These are phyloP conservation scores for Bipolaris gigantea DNA, from an alignment of 2,329 filamentous ascomycete species.

Conservation along the genomic window DNA sequence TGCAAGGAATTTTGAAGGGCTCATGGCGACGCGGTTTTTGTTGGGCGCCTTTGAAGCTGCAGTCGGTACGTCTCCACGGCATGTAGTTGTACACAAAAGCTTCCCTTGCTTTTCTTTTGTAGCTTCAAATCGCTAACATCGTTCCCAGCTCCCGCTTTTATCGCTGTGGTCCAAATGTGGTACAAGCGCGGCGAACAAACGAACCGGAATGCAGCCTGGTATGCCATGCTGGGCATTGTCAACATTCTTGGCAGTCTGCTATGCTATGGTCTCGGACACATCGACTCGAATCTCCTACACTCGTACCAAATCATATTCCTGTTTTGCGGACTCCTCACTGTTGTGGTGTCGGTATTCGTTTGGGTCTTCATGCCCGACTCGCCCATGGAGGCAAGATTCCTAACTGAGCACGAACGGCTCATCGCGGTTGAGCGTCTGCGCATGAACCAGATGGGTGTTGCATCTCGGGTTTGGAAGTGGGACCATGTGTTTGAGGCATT, in stretches of 20 bases:
- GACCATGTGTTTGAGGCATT: slow-evolving; percentile 58
- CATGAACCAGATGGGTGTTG: slow-evolving; percentile 49
- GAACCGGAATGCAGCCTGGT: slow-evolving; percentile 60
- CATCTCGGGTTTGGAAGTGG: slow-evolving; percentile 54
- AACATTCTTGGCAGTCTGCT: slow-evolving; percentile 59
- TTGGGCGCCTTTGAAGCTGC: slow-evolving; percentile 71
- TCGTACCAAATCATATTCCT: slow-evolving; percentile 44
- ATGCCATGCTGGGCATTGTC: slow-evolving; percentile 63
- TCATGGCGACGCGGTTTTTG: slow-evolving; percentile 65
- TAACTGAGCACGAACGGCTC: slow-evolving; percentile 59
- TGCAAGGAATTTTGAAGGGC: slow-evolving; percentile 60
- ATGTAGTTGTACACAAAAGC: no score
- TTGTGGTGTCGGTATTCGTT: slow-evolving; percentile 55
- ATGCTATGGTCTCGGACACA: slow-evolving; percentile 62
- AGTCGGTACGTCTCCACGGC: slow-evolving; percentile 33
- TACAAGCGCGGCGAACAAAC: slow-evolving; percentile 63
- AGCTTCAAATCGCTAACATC: neutral
- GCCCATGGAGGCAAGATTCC: slow-evolving; percentile 61
- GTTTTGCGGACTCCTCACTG: slow-evolving; percentile 50
- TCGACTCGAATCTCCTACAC: slow-evolving; percentile 51
- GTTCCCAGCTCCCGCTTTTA: slow-evolving; percentile 35
- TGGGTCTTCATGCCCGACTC: slow-evolving; percentile 64
- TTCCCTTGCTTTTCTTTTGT: neutral
- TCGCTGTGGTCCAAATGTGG: slow-evolving; percentile 54
- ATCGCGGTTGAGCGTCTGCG: slow-evolving; percentile 59